A percentile compares a stretch with the other conserved stretches of the same genome.
phyloP scores from a whole-genome alignment of 2,329 filamentous ascomycete genomes.

The Aspergillus brunneoviolaceus region DNA sequence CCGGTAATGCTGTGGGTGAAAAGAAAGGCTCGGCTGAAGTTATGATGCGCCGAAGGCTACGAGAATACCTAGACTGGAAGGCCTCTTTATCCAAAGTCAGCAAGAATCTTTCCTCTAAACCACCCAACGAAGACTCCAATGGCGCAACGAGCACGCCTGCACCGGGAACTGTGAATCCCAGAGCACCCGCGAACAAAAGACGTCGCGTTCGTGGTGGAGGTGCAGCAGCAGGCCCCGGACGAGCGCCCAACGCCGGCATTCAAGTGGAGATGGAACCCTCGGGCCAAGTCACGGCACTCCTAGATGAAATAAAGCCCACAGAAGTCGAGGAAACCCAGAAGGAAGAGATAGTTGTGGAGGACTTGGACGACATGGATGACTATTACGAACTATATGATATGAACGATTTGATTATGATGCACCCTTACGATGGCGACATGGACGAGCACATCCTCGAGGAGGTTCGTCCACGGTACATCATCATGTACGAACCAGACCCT shows the following conservation, averaged over 20 bases:
- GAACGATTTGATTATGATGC: conserved; percentile 81
- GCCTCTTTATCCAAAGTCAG: conserved; percentile 83
- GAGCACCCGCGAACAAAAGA: conserved; percentile 78
- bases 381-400: conserved; percentile 91
- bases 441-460: conserved; percentile 97
- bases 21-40: conserved; percentile 71
- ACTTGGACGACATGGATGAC: conserved; percentile 86
- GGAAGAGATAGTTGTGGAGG: conserved; percentile 66
- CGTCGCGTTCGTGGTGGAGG: conserved; percentile 80
- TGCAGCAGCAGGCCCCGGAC: conserved; percentile 55
- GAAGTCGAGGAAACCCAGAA: conserved; percentile 75
- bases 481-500: conserved; percentile 97
- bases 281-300: conserved; percentile 74
- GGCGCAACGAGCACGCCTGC: conserved; percentile 24
- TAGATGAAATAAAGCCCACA: conserved; percentile 79
- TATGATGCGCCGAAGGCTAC: conserved; percentile 86
- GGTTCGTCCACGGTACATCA: conserved; percentile 85
- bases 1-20: conserved; percentile 53
- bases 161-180: conserved; percentile 29
- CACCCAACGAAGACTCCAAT: conserved; percentile 24
- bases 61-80: conserved; percentile 89
- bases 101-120: conserved; percentile 38
- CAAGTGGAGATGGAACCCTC: conserved; percentile 75
- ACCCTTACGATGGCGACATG: conserved; percentile 92
- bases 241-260: conserved; percentile 72